Evolutionary conservation across 2,329 filamentous ascomycete species (phyloP), one percentile per base, ranked within the genome.

Genomic region (Aspergillus sclerotialis): DNA sequence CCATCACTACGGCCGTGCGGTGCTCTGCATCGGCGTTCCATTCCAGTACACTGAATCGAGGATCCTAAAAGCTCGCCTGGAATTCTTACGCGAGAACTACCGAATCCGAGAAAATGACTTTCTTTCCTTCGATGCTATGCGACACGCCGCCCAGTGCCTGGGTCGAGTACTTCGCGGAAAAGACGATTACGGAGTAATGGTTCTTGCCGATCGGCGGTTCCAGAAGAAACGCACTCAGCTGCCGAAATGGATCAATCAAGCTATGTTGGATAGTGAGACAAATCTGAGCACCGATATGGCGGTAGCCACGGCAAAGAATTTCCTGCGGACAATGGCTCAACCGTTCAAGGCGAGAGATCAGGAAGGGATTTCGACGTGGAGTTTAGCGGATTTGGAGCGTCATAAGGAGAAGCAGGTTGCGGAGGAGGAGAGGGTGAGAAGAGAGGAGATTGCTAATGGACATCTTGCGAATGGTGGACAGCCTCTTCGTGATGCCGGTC

Each of bases 181-280:
- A 61, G 93, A 98, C 56, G 92, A 98, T 62, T 98, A 98, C 61
- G 92, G 92, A n/a, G 86, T 98, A 69, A 98, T 98, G 92, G 90
- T 98, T 4, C 72, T 98, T 17, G 92, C 93, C 2, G 92, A 98
- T 60, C 81, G 86, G 27, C 79, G 92, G 12, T 98, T 95, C 61
- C 82, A 87, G 57, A 93, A 92, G 67, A 96, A 96, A 65, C 75
- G 88, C 24, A 72, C 64, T 3, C 93, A 98, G 63, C 70, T 98
- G 17, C 92, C 92, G 8, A 94, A 94, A 58, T 98, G 92, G 92
- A 98, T 98, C 54, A 84, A 82, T 43, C 84, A 93, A 55, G 88
- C 84, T 3, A 73, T 98, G 40, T 70, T 84, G 19, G 88, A 94
- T 32, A 81, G 82, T 14, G 88, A 94, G 47, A 80, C 82, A 8